Evolutionary conservation across 768 basidiomycete genomes (phyloP).

Genomic region (Mrakia gelida): DNA sequence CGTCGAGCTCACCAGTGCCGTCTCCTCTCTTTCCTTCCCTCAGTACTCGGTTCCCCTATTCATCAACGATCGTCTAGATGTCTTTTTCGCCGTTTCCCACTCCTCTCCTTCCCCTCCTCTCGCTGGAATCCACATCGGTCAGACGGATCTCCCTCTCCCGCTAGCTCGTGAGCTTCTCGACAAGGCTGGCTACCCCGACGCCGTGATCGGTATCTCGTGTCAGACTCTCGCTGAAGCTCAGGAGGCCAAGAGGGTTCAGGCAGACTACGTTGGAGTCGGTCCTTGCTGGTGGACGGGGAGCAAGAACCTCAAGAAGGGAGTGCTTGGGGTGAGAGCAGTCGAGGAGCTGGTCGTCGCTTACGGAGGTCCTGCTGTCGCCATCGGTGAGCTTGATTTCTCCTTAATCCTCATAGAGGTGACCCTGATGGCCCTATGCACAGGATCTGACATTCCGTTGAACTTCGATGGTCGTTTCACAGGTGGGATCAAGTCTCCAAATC

Average conservation of each 20-base stretch:
- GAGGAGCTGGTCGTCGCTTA: conserved; percentile 62
- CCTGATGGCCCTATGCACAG: no score
- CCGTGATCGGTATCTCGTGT: conserved; percentile 78
- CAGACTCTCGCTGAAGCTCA: conserved; percentile 62
- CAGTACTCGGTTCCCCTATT: conserved; percentile 72
- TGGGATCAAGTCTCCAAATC: conserved; percentile 76
- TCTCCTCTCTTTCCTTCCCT: not conserved
- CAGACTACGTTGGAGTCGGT: conserved; percentile 84
- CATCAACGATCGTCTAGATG: conserved; percentile 68
- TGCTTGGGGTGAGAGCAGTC: conserved; percentile 69
- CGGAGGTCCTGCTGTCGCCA: conserved; percentile 71
- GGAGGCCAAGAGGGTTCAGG: conserved; percentile 58
- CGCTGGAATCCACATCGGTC: conserved; percentile 82
- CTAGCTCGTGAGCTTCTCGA: conserved; percentile 67
- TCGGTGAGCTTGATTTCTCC: conserved; percentile 55
- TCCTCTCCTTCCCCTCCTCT: conserved; percentile 14
- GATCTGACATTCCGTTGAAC: not conserved
- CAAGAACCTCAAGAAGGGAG: conserved; percentile 55
- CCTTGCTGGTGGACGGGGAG: conserved; percentile 75
- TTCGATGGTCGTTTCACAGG: conserved; percentile 50
- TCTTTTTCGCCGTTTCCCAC: conserved; percentile 58
- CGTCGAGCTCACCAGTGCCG: not conserved
- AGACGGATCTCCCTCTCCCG: conserved; percentile 72
- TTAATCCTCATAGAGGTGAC: no score
- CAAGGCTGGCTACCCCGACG: conserved; percentile 42